Percentiles rank a stretch among this genome's conserved stretches.
Conservation (phyloP, 148 eudicot species). For the Chenopodium album region DNA sequence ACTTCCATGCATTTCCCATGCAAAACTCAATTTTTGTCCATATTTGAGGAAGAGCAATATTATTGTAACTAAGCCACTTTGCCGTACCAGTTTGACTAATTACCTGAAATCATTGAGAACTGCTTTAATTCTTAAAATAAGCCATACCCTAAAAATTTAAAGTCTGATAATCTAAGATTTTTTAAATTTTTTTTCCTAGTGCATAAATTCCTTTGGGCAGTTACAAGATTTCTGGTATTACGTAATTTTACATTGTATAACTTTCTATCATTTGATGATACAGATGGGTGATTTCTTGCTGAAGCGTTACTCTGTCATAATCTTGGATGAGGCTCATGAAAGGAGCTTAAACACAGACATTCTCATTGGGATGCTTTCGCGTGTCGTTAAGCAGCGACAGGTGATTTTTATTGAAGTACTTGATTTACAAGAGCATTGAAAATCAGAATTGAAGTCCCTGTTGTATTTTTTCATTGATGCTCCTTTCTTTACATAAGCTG, state of each 20-base stretch:
- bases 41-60: background rate
- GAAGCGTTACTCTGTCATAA: constrained; percentile 70
- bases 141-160: background rate
- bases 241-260: too few species aligned
- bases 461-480: background rate
- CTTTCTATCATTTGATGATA: background rate
- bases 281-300: constrained; percentile 62
- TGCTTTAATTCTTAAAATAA: background rate
- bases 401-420: constrained; percentile 30
- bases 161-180: too few species aligned
- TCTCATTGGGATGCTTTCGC: constrained; percentile 96
- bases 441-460: background rate
- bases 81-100: background rate
- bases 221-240: background rate
- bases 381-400: constrained; percentile 62
- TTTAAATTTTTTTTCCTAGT: too few species aligned
- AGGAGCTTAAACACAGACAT: constrained; percentile 95
- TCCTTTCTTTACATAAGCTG: background rate
- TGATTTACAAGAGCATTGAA: background rate
- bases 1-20: background rate
- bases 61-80: background rate
- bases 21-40: background rate
- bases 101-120: background rate
- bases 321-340: constrained; percentile 98
- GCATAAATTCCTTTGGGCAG: background rate